Conservation (phyloP, 768 basidiomycete genomes). For the Calvatia gigantea region DNA sequence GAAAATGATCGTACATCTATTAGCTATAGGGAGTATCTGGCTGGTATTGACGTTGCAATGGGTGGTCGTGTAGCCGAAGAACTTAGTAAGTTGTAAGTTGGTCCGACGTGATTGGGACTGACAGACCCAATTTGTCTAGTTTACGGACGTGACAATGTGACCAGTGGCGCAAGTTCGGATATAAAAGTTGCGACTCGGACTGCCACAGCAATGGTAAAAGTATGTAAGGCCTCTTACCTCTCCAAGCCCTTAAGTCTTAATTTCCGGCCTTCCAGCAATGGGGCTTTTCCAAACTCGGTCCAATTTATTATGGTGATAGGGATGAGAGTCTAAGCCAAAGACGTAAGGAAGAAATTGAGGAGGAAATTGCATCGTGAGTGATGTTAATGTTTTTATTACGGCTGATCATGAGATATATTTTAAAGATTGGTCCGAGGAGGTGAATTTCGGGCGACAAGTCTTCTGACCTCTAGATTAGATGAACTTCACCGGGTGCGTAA, state of each 20-base stretch:
- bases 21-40: slow-evolving; percentile 70
- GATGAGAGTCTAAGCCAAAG: slow-evolving; percentile 68
- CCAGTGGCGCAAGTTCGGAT: slow-evolving; percentile 91
- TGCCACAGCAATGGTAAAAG: slow-evolving; percentile 88
- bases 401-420: slow-evolving; percentile 25
- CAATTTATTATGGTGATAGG: slow-evolving; percentile 75
- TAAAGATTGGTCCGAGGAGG: slow-evolving; percentile 62
- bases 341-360: slow-evolving; percentile 83
- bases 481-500: slow-evolving; percentile 70
- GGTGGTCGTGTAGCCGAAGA: slow-evolving; percentile 96
- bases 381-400: slow-evolving; percentile 8
- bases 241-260: slow-evolving; percentile 8
- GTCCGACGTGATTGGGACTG: slow-evolving; percentile 3
- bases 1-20: slow-evolving; percentile 73
- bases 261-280: slow-evolving; percentile 45
- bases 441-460: slow-evolving; percentile 58
- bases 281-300: slow-evolving; percentile 84
- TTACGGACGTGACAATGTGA: slow-evolving; percentile 84
- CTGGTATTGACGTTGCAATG: slow-evolving; percentile 87
- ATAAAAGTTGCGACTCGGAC: slow-evolving; percentile 75
- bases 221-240: slow-evolving; percentile 29
- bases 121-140: slow-evolving; percentile 41
- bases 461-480: slow-evolving; percentile 63
- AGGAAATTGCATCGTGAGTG: slow-evolving; percentile 77
- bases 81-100: slow-evolving; percentile 51